Percentiles rank a stretch among this genome's conserved stretches.
Evolutionary conservation across 257 asterid genomes (phyloP).

Genomic region (Cynanchum wilfordii): DNA sequence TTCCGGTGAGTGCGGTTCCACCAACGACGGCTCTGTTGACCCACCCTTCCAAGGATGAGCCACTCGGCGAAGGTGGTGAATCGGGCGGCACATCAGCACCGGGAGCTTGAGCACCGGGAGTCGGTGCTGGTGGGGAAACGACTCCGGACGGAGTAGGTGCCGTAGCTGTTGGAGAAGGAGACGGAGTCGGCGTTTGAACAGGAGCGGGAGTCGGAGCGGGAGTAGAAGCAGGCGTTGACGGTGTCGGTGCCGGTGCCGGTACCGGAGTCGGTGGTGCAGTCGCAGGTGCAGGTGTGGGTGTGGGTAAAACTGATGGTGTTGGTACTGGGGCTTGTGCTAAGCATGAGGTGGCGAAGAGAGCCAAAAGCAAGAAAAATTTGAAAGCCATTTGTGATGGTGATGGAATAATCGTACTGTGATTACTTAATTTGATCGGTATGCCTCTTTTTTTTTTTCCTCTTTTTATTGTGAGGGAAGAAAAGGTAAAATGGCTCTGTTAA

Average conservation of each 20-base stretch:
- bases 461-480: neutral
- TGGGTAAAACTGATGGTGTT: conserved; percentile 33
- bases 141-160: conserved; percentile 24
- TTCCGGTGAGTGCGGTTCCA: conserved; percentile 52
- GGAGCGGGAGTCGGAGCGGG: conserved; percentile 13
- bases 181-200: conserved; percentile 21
- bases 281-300: conserved; percentile 22
- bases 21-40: conserved; percentile 50
- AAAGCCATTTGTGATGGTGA: conserved; percentile 27
- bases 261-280: neutral
- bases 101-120: conserved; percentile 30
- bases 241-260: conserved; percentile 5
- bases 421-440: neutral
- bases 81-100: conserved; percentile 24
- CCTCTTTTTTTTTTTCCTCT: neutral
- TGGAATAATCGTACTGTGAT: too few species aligned
- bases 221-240: conserved; percentile 23
- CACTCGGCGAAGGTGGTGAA: conserved; percentile 38
- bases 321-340: conserved; percentile 46
- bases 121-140: conserved; percentile 29
- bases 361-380: conserved; percentile 42
- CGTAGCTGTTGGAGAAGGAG: conserved; percentile 17
- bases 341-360: conserved; percentile 50
- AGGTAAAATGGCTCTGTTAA: neutral
- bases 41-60: conserved; percentile 23